Conservation (phyloP, 768 basidiomycete species). For the Podaxis sp. region DNA sequence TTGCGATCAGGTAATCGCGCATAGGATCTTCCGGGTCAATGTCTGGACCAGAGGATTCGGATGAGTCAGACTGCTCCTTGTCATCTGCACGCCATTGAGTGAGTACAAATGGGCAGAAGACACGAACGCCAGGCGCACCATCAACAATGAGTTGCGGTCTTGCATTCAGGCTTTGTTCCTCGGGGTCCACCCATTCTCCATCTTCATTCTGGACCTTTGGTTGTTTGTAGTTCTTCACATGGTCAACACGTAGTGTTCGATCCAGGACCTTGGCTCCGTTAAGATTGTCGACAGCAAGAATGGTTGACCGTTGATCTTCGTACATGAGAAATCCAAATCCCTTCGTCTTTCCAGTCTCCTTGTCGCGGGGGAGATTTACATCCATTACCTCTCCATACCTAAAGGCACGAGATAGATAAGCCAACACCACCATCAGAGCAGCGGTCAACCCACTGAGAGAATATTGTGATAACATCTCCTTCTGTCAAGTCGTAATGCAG, state of each 20-base stretch:
- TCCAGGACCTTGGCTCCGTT: constrained; percentile 91
- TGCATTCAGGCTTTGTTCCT: constrained; percentile 87
- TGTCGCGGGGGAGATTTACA: constrained; percentile 92
- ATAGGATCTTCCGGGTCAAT: constrained; percentile 98
- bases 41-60: constrained; percentile 58
- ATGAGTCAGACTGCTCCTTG: constrained; percentile 57
- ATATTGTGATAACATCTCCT: constrained; percentile 95
- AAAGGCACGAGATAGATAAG: constrained; percentile 3
- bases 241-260: constrained; percentile 87
- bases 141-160: constrained; percentile 63
- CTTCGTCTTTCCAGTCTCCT: constrained; percentile 83
- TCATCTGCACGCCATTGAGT: constrained; percentile 36
- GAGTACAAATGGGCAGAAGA: constrained; percentile 9
- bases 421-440: neutral
- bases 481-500: constrained; percentile 89
- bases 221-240: constrained; percentile 92
- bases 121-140: constrained; percentile 38
- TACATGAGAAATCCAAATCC: constrained; percentile 99
- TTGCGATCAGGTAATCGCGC: constrained; percentile 84
- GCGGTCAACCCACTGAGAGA: constrained; percentile 79
- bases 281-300: constrained; percentile 97
- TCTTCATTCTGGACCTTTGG: constrained; percentile 72
- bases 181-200: constrained; percentile 84
- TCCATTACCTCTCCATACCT: constrained; percentile 98
- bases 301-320: constrained; percentile 94